Base-by-base conservation (phyloP, 2,329 filamentous ascomycete species). In the Magnaporthales sp. region DNA sequence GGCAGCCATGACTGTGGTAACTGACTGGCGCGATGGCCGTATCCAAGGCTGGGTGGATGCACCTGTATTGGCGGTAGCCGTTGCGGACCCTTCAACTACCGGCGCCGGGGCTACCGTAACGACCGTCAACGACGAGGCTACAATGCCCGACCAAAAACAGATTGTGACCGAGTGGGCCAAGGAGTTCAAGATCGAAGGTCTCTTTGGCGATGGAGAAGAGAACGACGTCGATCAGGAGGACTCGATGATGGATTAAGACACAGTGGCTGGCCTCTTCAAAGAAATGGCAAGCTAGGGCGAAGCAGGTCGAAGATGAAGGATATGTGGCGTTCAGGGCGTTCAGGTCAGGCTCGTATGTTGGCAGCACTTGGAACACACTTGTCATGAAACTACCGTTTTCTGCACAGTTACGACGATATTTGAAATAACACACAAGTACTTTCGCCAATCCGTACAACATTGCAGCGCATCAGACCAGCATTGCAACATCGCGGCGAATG, bases 11-110 rank as follows among this genome's bases (percentile, higher is more conserved):
- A 90, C 92, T 0, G 93, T 99, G 67, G 88, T 99, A 67, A 95
- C 89, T n/a, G 95, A 99, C 80, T 96, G 95, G 92, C 87, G 95
- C 71, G 94, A 98, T 76, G 94, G 93, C 29, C 87, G 95, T 65
- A 96, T 99, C 72, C 92, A 96, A 78, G 93, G 93, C 67, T 97
- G 93, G 93, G 86, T 89, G 63, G 90, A 93, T 72, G 86, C 92
- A 2, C 93, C 93, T 8, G 83, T 84, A 46, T 78, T 92, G 68
- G 80, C 85, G 22, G 84, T 90, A n/a, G 82, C 82, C n/a, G 73
- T 70, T 26, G 72, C 71, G 7, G 70, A 68, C 26, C 71, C 72
- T 2, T 72, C 72, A 7, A 70, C 74, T 2, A 71, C 72, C 5
- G 78, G 74, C 56, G 72, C 80, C 69, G 77, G 62, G 54, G 38